Evolutionary conservation across 2,329 filamentous ascomycete species (phyloP).

Genomic region (Balansia obtecta): DNA sequence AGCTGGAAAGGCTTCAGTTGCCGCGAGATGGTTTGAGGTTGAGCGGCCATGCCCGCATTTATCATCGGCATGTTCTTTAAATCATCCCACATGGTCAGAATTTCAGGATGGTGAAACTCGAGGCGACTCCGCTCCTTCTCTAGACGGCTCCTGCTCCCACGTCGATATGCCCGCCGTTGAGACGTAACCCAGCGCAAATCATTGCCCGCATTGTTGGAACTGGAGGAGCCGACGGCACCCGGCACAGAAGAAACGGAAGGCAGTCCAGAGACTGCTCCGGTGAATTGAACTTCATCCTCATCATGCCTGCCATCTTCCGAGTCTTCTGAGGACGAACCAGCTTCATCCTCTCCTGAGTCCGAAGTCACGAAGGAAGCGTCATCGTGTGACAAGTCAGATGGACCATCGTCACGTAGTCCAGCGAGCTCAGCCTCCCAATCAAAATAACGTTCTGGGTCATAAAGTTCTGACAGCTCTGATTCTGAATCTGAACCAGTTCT

Average conservation of each 20-base stretch:
- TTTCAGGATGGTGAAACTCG: conserved; percentile 62
- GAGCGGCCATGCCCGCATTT: conserved; percentile 31
- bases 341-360: conserved; percentile 6
- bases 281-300: background rate
- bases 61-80: conserved; percentile 58
- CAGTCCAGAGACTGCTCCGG: background rate
- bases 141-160: conserved; percentile 14
- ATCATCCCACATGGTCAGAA: conserved; percentile 75
- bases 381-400: conserved; percentile 5
- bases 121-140: conserved; percentile 51
- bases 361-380: conserved; percentile 10
- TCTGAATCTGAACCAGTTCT: conserved; percentile 16
- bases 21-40: conserved; percentile 63
- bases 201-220: conserved; percentile 11
- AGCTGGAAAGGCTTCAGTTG: conserved; percentile 88
- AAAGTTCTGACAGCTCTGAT: no score
- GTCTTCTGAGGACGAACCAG: conserved; percentile 14
- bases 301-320: background rate
- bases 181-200: conserved; percentile 11
- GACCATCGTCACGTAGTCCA: conserved; percentile 9
- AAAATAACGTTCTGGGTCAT: no score
- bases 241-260: conserved; percentile 4
- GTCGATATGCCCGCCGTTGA: conserved; percentile 23
- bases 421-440: conserved; percentile 21
- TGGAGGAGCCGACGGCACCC: conserved; percentile 6